Evolutionary conservation across 2,329 filamentous ascomycete species (phyloP), one percentile per base, ranked within the genome.

Genomic region (Pestalotiopsis fici): DNA sequence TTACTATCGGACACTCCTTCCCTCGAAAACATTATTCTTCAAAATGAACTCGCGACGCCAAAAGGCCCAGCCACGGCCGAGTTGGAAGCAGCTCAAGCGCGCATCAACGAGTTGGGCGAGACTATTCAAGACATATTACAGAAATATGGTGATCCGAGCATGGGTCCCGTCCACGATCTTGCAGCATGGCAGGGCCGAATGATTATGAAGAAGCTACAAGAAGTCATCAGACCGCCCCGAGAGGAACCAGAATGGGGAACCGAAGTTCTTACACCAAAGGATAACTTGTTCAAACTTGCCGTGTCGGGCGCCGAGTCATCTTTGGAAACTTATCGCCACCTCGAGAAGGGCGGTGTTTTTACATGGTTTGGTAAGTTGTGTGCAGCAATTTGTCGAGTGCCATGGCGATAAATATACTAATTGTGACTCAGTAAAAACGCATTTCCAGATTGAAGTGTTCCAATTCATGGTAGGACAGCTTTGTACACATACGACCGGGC

Each of bases 361-460:
- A 72, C 85, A 12, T 90, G 87, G 87, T 88, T 85, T 70, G 79
- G 83, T 73, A 82, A 83, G 68, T 21, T n/a, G 39, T n/a, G 39
- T 15, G 15, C 47, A 13, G 7, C 25, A 31, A 61, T 12, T 23
- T 15, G 15, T 50, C 7, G 7, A 25, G 27, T 15, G n/a, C n/a
- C 27, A 11, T 59, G 43, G 35, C 23, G 28, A 15, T 4, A 12
- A 43, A 47, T 6, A 43, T 4, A 18, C 39, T 56, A 35, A 64
- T 31, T 9, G 4, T 13, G n/a, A 13, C 59, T n/a, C 21, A 78
- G 76, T 76, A 69, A 74, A 74, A 68, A 72, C 72, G 27, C 83
- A 88, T 71, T 88, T 89, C 74, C 86, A 88, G 71, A 76, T 85
- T 60, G 87, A 88, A 66, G 78, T 88, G 27, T 86, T 89, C 68